Evolutionary conservation across 2,329 filamentous ascomycete species (phyloP), one percentile per base, ranked within the genome.

Genomic region (Parasarocladium wereldwijsianum): DNA sequence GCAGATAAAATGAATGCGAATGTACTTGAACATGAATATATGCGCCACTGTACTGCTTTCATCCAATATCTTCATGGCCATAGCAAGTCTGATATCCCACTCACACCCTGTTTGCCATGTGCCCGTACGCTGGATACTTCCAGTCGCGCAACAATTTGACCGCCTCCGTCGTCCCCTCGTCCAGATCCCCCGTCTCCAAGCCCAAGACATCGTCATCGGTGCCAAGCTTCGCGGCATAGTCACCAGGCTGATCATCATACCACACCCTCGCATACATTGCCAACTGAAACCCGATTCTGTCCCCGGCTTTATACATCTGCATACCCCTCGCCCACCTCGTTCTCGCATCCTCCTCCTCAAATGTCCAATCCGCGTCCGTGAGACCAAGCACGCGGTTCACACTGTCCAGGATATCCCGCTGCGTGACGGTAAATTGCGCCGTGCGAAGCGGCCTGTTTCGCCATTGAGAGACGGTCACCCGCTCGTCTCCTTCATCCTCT

Each of bases 321-420:
- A 53, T 34, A 0, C 57, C 68, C 3, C 59, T 52, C 23, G 49
- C 44, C 32, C 58, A 66, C 19, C 70, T 57, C 43, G 66, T 48
- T 23, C 52, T 37, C 2, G 54, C 49, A 0, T 46, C 39, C 47
- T 73, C 62, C 6, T 60, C 47, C 2, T 43, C 54, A 32, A 81
- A 60, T 3, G 44, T 58, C 76, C 76, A 82, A 40, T 79, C 74
- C 0, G 47, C 50, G 22, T 74, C 66, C 2, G 51, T 64, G 0
- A 64, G 70, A 0, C 62, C 62, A 0, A 66, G 65, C 4, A 73
- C 72, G 0, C 65, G 62, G 40, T 73, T 59, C 9, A 75, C 49
- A n/a, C 62, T 64, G 22, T 65, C 62, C 32, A 81, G 59, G 55
- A 81, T 79, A 8, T 81, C 74, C 8, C 60, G 58, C 46, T 82